phyloP scores from a whole-genome alignment of 495 filamentous ascomycete genomes.

The Penicillium ochrochloron region DNA sequence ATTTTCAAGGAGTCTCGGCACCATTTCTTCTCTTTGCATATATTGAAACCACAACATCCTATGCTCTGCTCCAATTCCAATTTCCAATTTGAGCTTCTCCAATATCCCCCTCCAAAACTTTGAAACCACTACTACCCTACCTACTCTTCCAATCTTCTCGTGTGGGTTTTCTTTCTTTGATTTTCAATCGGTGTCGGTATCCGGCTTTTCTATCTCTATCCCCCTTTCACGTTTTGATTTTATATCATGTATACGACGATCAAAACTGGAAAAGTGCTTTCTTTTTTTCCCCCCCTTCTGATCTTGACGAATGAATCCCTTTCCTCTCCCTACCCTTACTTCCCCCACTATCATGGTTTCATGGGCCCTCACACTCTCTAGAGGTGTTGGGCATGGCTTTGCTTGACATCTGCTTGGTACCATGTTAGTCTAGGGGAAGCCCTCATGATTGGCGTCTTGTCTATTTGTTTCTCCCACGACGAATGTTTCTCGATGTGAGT shows the following conservation, averaged over 20 bases:
- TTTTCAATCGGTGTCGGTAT: constrained; percentile 7
- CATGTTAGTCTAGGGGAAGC: constrained; percentile 26
- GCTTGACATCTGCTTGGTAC: not conserved
- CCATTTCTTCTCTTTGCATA: constrained; percentile 49
- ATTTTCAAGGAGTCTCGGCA: constrained; percentile 30
- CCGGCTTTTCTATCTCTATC: constrained; percentile 8
- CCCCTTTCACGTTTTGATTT: constrained; percentile 18
- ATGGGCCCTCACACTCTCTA: not conserved
- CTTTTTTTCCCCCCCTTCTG: constrained; percentile 15
- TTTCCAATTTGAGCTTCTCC: constrained; percentile 19
- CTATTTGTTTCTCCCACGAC: constrained; percentile 43
- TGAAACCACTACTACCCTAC: not conserved
- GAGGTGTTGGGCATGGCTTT: not conserved
- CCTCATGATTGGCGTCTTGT: constrained; percentile 53
- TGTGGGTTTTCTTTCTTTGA: not conserved
- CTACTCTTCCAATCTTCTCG: constrained; percentile 1
- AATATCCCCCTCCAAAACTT: not conserved
- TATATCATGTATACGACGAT: constrained; percentile 51
- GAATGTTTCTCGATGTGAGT: constrained; percentile 35
- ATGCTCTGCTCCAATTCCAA: constrained; percentile 22
- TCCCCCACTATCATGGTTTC: constrained; percentile 16
- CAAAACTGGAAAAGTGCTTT: constrained; percentile 45
- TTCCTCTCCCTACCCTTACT: constrained; percentile 16
- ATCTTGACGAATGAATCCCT: constrained; percentile 34
- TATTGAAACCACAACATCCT: constrained; percentile 38